Base-by-base conservation (phyloP, 768 basidiomycete genomes). In the Rhodotorula paludigena region DNA sequence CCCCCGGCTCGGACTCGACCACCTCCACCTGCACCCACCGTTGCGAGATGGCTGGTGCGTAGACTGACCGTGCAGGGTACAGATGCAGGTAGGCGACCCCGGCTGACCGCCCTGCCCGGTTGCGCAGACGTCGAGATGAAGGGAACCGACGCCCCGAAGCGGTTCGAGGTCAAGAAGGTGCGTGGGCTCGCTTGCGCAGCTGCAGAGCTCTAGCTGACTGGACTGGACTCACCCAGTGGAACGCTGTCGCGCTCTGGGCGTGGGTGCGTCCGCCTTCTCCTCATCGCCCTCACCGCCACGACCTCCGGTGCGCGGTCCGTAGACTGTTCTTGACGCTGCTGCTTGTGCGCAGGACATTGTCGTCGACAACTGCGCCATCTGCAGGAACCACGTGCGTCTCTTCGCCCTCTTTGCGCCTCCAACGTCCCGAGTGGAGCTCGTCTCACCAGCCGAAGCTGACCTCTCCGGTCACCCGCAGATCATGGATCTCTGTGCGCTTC, bases 101-200 rank as follows among this genome's bases (percentile, higher is more conserved):
- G 7, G 32, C 54, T 61, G 35, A 39, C 44, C n/a, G 3, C 28
- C 30, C 20, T 5, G 2, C 18, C 42, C 25, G 41, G 5, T 20
- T n/a, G n/a, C 20, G 28, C 58, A 68, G 67, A 68, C 47, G 67
- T 63, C 32, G 67, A 68, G 47, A 68, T 68, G 67, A 63, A 68
- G 45, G 11, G 35, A 16, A 35, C 10, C 30, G 69, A 63, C 21
- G 57, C 79, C 60, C 91, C 91, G 81, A 87, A 89, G 76, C 82
- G 90, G 68, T 99, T 99, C 77, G 93, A 98, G 79, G 96, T 99
- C 71, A 99, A 99, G 84, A 98, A 99, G 90, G 94, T 94, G 60
- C 51, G 79, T 72, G 16, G 5, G 18, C 30, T 28, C 41, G 16
- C 16, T 10, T 32, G 36, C 51, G 21, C 5, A 3, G 49, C 49